Evolutionary conservation across 1,284 basidiomycete species (phyloP).

Genomic region (Xerocomus cyaneibrunnescens): DNA sequence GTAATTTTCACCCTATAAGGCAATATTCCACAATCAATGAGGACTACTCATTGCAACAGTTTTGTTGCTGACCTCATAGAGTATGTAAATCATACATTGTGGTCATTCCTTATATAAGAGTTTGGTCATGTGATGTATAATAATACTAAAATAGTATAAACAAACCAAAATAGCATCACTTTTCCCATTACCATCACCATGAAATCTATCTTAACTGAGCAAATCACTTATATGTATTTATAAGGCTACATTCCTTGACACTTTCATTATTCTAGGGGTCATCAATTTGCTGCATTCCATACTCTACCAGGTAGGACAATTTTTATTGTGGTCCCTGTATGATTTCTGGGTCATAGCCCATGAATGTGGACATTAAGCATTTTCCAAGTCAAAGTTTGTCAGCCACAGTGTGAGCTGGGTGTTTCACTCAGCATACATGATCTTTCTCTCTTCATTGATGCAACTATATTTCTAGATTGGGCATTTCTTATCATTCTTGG

Average conservation of each 20-base stretch:
- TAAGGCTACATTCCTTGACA: slow-evolving; percentile 72
- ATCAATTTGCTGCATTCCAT: slow-evolving; percentile 61
- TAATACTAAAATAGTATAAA: too few relatives aligned
- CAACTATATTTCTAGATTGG: slow-evolving; percentile 55
- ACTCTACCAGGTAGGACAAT: slow-evolving; percentile 63
- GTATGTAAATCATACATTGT: too few relatives aligned
- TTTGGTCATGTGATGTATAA: too few relatives aligned
- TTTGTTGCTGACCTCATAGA: too few relatives aligned
- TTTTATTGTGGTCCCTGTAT: slow-evolving; percentile 82
- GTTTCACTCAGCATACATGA: slow-evolving; percentile 81
- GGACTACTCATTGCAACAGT: too few relatives aligned
- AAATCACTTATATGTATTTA: too few relatives aligned
- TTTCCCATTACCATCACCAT: too few relatives aligned
- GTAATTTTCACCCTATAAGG: too few relatives aligned
- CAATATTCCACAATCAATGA: too few relatives aligned
- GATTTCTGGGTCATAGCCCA: slow-evolving; percentile 92
- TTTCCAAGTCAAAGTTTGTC: slow-evolving; percentile 89
- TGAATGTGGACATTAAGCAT: slow-evolving; percentile 95
- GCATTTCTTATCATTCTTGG: slow-evolving; percentile 99
- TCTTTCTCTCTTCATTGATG: slow-evolving; percentile 16
- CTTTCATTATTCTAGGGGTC: slow-evolving; percentile 54
- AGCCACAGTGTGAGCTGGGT: slow-evolving; percentile 96
- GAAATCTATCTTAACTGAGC: too few relatives aligned
- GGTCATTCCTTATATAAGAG: too few relatives aligned
- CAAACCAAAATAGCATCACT: too few relatives aligned